Evolutionary conservation across 139 green algal species (phyloP).

Genomic region (Haematococcus sp.): DNA sequence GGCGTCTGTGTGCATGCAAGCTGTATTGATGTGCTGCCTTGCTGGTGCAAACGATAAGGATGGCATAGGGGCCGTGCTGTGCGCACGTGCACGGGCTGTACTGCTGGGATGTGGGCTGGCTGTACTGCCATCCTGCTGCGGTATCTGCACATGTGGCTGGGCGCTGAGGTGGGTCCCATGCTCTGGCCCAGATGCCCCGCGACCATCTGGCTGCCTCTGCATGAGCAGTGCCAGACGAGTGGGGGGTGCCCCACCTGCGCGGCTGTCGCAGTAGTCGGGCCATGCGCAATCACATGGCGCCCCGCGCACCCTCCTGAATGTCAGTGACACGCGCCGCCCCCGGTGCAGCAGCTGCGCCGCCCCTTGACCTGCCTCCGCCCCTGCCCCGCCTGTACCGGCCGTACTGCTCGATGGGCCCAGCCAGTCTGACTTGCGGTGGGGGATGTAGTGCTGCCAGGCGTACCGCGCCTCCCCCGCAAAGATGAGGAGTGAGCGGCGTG

Average conservation of each 20-base stretch:
- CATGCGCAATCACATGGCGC: conserved; percentile 77
- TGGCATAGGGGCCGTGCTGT: too few species aligned
- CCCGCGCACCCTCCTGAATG: conserved; percentile 73
- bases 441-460: conserved; percentile 90
- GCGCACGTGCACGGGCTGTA: too few species aligned
- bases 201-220: conserved; percentile 26
- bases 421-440: conserved; percentile 79
- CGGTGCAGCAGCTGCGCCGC: conserved; percentile 24
- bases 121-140: conserved; percentile 20
- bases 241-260: conserved; percentile 63
- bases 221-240: conserved; percentile 48
- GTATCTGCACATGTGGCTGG: not conserved
- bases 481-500: conserved; percentile 81
- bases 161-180: too few species aligned
- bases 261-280: conserved; percentile 87
- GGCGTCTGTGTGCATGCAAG: too few species aligned
- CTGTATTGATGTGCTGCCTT: too few species aligned
- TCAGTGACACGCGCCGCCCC: conserved; percentile 73
- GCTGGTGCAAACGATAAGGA: too few species aligned
- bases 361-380: not conserved
- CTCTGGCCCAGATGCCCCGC: too few species aligned
- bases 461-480: conserved; percentile 73
- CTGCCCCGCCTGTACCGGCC: not conserved
- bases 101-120: conserved; percentile 20
- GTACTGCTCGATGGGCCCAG: conserved; percentile 5